phyloP scores from a whole-genome alignment of 2,329 filamentous ascomycete genomes.

The Didymella sp. region DNA sequence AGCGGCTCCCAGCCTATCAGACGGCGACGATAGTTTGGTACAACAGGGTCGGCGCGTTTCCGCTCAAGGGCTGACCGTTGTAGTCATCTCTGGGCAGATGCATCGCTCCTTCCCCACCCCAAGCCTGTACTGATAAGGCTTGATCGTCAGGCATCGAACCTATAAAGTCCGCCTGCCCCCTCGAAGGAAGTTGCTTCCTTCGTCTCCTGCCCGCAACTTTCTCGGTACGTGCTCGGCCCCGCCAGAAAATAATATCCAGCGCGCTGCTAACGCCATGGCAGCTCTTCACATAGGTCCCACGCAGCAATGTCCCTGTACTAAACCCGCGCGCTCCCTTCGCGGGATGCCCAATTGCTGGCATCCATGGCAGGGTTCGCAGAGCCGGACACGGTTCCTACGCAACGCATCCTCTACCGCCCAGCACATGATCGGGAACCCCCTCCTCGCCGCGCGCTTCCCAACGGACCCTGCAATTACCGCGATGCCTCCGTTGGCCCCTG shows the following conservation, averaged over 20 bases:
- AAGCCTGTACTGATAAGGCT: conserved; percentile 21
- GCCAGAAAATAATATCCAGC: conserved; percentile 21
- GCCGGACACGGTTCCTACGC: conserved; percentile 32
- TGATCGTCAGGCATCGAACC: conserved; percentile 18
- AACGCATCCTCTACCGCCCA: conserved; percentile 24
- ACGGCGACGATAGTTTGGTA: conserved; percentile 15
- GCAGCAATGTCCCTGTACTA: conserved; percentile 42
- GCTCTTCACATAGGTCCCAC: conserved; percentile 23
- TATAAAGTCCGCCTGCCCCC: conserved; percentile 28
- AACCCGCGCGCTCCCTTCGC: conserved; percentile 33
- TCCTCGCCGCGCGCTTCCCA: conserved; percentile 52
- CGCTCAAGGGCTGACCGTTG: conserved; percentile 7
- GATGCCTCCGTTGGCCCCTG: conserved; percentile 57
- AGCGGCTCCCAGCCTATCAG: conserved; percentile 9
- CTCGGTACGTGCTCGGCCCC: conserved; percentile 43
- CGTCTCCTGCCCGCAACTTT: conserved; percentile 28
- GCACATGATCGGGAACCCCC: conserved; percentile 23
- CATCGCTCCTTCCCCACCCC: conserved; percentile 18
- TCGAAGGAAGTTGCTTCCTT: conserved; percentile 24
- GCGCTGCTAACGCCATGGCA: conserved; percentile 36
- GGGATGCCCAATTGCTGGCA: conserved; percentile 43
- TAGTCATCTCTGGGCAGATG: conserved; percentile 20
- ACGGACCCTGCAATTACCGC: conserved; percentile 61
- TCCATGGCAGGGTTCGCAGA: conserved; percentile 47
- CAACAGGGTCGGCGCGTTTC: conserved; percentile 13